Evolutionary conservation across 169 alveolate species (phyloP).

Genomic region (Cryptosporidium sp.): DNA sequence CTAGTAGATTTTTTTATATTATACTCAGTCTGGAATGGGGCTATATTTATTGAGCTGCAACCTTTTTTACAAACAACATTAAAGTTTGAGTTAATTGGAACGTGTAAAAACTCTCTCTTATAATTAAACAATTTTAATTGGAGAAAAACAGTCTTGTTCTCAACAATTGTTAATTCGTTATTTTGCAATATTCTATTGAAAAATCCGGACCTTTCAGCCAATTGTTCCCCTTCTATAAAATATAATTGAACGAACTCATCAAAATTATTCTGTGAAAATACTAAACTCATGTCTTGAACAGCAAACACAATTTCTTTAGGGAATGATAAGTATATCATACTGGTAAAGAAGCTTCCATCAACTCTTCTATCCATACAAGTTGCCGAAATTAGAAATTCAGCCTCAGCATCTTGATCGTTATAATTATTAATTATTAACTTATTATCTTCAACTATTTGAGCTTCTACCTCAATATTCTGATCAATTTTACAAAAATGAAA

Average conservation of each 20-base stretch:
- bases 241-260: constrained; percentile 16
- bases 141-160: background rate
- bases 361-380: constrained; percentile 66
- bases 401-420: background rate
- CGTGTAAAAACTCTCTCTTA: background rate
- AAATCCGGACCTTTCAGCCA: constrained; percentile 9
- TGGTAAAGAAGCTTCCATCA: constrained; percentile 27
- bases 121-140: constrained; percentile 32
- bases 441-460: constrained; percentile 16
- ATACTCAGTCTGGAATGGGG: background rate
- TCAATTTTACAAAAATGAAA: constrained; percentile 17
- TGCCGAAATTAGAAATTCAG: constrained; percentile 8
- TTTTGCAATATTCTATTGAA: constrained; percentile 2
- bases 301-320: constrained; percentile 34
- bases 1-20: background rate
- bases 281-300: background rate
- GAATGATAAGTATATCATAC: background rate
- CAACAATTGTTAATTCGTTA: constrained; percentile 15
- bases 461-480: background rate
- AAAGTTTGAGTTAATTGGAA: constrained; percentile 50
- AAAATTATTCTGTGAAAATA: background rate
- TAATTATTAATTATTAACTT: constrained; percentile 8
- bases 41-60: constrained; percentile 4
- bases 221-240: constrained; percentile 34
- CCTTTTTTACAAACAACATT: constrained; percentile 6